Conservation (phyloP, 2,329 filamentous ascomycete genomes). For the Cladosporium sphaerospermum region DNA sequence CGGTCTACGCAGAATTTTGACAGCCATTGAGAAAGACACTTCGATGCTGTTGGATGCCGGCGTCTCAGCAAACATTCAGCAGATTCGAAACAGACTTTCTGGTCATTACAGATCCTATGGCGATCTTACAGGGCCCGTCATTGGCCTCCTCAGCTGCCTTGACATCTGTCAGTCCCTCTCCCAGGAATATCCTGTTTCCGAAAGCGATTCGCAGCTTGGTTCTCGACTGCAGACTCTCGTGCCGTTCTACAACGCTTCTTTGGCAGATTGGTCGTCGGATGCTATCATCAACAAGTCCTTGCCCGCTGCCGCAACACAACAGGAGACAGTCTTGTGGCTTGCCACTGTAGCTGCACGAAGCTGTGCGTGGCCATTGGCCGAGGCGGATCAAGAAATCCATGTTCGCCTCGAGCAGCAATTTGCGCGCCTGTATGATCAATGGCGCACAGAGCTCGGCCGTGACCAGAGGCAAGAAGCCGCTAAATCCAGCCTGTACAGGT, state of each 20-base stretch:
- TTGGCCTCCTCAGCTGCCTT: slow-evolving; percentile 73
- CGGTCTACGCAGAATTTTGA: slow-evolving; percentile 20
- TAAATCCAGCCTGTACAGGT: slow-evolving; percentile 74
- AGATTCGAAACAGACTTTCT: slow-evolving; percentile 64
- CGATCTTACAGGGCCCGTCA: slow-evolving; percentile 71
- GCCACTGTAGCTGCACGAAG: slow-evolving; percentile 18
- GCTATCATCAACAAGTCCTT: slow-evolving; percentile 16
- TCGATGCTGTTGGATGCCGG: slow-evolving; percentile 1
- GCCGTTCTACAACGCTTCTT: slow-evolving; percentile 20
- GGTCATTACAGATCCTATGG: slow-evolving; percentile 71
- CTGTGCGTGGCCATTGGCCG: slow-evolving; percentile 7
- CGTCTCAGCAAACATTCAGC: slow-evolving; percentile 34
- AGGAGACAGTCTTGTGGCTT: slow-evolving; percentile 22
- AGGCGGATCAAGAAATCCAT: slow-evolving; percentile 15
- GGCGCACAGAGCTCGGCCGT: slow-evolving; percentile 68
- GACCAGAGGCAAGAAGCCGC: slow-evolving; percentile 71
- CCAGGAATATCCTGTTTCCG: background rate
- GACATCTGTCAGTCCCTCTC: slow-evolving; percentile 27
- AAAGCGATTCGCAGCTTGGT: background rate
- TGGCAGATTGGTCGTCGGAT: slow-evolving; percentile 21
- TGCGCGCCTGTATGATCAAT: slow-evolving; percentile 68
- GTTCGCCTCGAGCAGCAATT: slow-evolving; percentile 61
- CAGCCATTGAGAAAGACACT: slow-evolving; percentile 3
- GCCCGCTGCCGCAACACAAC: slow-evolving; percentile 12
- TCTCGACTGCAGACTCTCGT: slow-evolving; percentile 11